Conservation (phyloP, 345 rosid genomes). For the Corchorus olitorius region DNA sequence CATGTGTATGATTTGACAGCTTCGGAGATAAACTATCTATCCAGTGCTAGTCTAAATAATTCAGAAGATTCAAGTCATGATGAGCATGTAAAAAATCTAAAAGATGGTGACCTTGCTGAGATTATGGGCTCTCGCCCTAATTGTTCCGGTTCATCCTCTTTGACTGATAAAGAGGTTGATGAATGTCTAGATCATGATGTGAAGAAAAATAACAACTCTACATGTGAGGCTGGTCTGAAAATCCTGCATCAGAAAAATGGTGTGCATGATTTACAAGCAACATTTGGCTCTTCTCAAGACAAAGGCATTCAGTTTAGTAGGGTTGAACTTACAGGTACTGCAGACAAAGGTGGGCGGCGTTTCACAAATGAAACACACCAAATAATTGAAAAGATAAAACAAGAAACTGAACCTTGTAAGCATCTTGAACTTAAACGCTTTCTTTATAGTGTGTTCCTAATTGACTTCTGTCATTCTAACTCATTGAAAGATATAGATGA, state of each 20-base stretch:
- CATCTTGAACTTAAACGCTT: background rate
- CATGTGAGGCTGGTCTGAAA: background rate
- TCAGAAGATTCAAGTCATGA: conserved; percentile 20
- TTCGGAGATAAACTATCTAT: conserved; percentile 42
- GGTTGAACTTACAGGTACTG: conserved; percentile 11
- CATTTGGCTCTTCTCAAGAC: conserved; percentile 19
- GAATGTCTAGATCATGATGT: background rate
- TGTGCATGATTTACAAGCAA: conserved; percentile 9
- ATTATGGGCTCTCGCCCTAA: conserved; percentile 13
- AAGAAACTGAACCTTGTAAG: conserved; percentile 29
- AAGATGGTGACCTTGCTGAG: conserved; percentile 10
- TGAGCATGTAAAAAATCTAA: conserved; percentile 16
- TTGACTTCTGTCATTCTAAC: conserved; percentile 9
- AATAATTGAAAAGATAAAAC: conserved; percentile 21
- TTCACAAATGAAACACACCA: background rate
- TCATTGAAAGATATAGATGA: conserved; percentile 14
- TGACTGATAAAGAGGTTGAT: background rate
- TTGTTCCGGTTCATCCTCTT: background rate
- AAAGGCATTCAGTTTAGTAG: conserved; percentile 21
- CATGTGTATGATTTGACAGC: conserved; percentile 33
- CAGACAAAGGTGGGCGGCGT: conserved; percentile 21
- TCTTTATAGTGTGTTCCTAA: conserved; percentile 13
- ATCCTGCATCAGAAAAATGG: conserved; percentile 6
- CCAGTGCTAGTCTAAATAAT: conserved; percentile 7
- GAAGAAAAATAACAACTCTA: conserved; percentile 3